phyloP scores from a whole-genome alignment of 2,329 filamentous ascomycete species.

The Trichothecium sympodiale region DNA sequence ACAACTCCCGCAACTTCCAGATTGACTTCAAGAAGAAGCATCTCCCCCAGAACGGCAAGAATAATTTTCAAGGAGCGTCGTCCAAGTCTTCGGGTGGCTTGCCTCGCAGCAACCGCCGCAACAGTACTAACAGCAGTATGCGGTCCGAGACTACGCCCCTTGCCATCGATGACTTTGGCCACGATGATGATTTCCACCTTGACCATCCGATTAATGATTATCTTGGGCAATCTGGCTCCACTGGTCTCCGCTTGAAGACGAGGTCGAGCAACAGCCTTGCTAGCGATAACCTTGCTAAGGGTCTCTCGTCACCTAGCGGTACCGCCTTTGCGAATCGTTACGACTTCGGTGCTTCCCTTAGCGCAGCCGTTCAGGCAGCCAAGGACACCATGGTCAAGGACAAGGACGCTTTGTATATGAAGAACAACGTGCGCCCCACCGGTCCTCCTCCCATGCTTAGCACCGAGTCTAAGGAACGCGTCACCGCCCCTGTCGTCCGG shows the following conservation, averaged over 20 bases:
- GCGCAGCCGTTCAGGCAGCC: conserved; percentile 66
- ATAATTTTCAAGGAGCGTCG: conserved; percentile 35
- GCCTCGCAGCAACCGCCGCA: conserved; percentile 55
- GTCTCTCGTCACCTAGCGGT: conserved; percentile 44
- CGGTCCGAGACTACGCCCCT: conserved; percentile 44
- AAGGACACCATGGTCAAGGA: conserved; percentile 51
- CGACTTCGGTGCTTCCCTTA: conserved; percentile 88
- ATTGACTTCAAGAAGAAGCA: conserved; percentile 81
- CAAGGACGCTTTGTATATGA: conserved; percentile 49
- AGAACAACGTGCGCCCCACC: conserved; percentile 27
- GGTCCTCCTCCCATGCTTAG: conserved; percentile 9
- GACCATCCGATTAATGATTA: conserved; percentile 50
- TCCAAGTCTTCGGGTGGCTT: conserved; percentile 42
- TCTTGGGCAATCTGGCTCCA: conserved; percentile 49
- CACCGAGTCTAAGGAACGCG: conserved; percentile 8
- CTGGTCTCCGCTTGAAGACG: conserved; percentile 58
- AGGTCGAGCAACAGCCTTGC: conserved; percentile 53
- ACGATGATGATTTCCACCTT: conserved; percentile 46
- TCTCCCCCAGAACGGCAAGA: conserved; percentile 50
- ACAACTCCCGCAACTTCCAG: conserved; percentile 77
- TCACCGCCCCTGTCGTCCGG: conserved; percentile 10
- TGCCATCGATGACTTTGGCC: conserved; percentile 61
- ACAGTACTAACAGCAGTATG: conserved; percentile 23
- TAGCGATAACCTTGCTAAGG: conserved; percentile 46
- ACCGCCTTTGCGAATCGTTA: conserved; percentile 87